Base-by-base conservation (phyloP, 345 rosid genomes). In the Euphorbia tirucalli region DNA sequence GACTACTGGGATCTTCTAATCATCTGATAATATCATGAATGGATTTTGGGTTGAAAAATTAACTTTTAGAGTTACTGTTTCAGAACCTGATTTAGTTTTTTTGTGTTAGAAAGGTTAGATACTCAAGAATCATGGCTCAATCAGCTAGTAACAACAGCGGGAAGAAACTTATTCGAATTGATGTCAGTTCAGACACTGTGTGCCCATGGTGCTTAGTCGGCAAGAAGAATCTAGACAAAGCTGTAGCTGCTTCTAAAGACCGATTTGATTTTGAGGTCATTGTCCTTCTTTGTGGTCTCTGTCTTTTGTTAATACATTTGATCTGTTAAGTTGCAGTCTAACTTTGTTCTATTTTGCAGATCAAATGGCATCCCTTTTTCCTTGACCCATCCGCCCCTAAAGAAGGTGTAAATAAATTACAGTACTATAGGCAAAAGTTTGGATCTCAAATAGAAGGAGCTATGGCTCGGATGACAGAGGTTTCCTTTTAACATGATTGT, bases 151-250 rank as follows among this genome's bases (percentile, higher is more conserved):
- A 44, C 74, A 78, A 30, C 68, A 24, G 75, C 7, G 84, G 79
- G 21, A 93, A 86, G 84, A 88, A 85, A 87, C 80, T 80, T 54
- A 72, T 90, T 41, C 81, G 41, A 61, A 84, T 93, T 31, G 97
- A 90, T 71, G 60, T 94, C 44, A 87, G 87, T 81, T 91, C 96
- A 18, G 98, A 94, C 78, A 79, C 93, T 4, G 90, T 94, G 49
- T 92, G 96, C 65, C 93, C 96, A 8, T 92, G 95, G 96, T 94
- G 96, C 75, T 90, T 83, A 66, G 87, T 90, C 30, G 97, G 95
- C 1, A 91, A 93, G 85, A 87, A 73, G 71, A 85, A 93, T 78
- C 78, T 91, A 78, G 94, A 91, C 83, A 90, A 85, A 77, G 96
- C 96, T 44, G 81, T 91, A 68, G 88, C 88, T 78, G 77, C 81